phyloP scores from a whole-genome alignment of 805 yeast genomes.

The Candida loeiensis region DNA sequence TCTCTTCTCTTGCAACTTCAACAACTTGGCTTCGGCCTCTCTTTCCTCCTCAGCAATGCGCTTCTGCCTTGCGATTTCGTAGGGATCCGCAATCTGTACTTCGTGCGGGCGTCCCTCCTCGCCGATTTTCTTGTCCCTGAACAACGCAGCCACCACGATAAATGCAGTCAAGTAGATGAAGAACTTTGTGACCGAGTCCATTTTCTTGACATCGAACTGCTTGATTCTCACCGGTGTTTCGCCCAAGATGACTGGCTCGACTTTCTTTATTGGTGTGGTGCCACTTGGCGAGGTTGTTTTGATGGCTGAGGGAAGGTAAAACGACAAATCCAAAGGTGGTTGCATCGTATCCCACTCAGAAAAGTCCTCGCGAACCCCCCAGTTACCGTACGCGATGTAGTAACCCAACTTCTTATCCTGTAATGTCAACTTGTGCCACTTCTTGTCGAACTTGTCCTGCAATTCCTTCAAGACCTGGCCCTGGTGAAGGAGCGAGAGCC shows the following conservation, averaged over 20 bases:
- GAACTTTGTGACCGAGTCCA: conserved; percentile 57
- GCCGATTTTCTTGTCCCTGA: conserved; percentile 52
- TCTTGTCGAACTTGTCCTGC: conserved; percentile 46
- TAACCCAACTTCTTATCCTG: conserved; percentile 56
- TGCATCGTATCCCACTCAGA: conserved; percentile 40
- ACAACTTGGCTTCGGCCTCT: conserved; percentile 6
- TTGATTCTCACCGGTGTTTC: conserved; percentile 43
- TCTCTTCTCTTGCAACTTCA: conserved; percentile 10
- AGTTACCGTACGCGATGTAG: conserved; percentile 63
- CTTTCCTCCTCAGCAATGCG: conserved; percentile 14
- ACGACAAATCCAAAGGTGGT: conserved; percentile 61
- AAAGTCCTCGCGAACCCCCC: conserved; percentile 66
- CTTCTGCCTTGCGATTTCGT: conserved; percentile 25
- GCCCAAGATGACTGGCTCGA: conserved; percentile 41
- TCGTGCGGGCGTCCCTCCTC: conserved; percentile 42
- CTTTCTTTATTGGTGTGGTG: conserved; percentile 23
- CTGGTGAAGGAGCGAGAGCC: conserved; percentile 47
- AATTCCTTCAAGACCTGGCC: conserved; percentile 54
- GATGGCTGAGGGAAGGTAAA: conserved; percentile 18
- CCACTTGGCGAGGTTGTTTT: conserved; percentile 34
- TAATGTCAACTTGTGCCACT: conserved; percentile 51
- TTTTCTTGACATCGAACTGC: conserved; percentile 44
- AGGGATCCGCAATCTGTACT: conserved; percentile 35
- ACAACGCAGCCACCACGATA: conserved; percentile 49
- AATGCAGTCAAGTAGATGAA: conserved; percentile 48